Evolutionary conservation across 2,329 filamentous ascomycete genomes (phyloP), one percentile per base, ranked within the genome.

Genomic region (Elsinoe necatrix): DNA sequence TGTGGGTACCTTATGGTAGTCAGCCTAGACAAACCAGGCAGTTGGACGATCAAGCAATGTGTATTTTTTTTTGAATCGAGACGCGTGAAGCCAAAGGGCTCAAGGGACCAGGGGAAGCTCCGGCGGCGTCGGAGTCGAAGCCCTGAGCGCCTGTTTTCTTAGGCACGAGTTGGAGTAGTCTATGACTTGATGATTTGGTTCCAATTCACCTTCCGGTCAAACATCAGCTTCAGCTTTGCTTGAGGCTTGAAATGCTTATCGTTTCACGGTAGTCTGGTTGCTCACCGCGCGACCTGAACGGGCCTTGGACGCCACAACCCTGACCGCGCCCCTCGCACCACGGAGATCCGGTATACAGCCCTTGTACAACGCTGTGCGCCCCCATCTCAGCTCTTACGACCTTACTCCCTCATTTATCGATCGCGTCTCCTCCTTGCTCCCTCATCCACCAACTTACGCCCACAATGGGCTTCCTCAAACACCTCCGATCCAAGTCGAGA

Each of bases 381-480:
- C 16, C n/a, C 23, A 14, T 50, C 8, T 50, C 45, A 50, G 45
- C 25, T 20, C 14, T 12, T 18, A 31, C 27, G 27, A 29, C 27
- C 9, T 29, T 29, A 29, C 18, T 43, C 12, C 3, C n/a, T 21
- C 8, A 8, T 16, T 20, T 16, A 37, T 3, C 9, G 34, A 14
- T 43, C 21, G 18, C 16, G 7, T 43, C 6, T 43, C 50, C 34
- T 34, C 54, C 54, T 56, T 48, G 39, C 54, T 45, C 18, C n/a
- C 42, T 45, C 27, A 16, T 47, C 54, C 25, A 20, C 25, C 6
- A 14, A 27, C 18, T 12, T 27, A 34, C 35, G 25, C 39, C 39
- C 45, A 61, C 47, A 65, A 77, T 77, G 75, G 74, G 75, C 47
- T 72, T 76, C 61, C 72, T 77, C 65, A 77, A 76, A 67, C 73